Evolutionary conservation across 495 filamentous ascomycete genomes (phyloP), one percentile per base, ranked within the genome.

Genomic region (Neurospora africana): DNA sequence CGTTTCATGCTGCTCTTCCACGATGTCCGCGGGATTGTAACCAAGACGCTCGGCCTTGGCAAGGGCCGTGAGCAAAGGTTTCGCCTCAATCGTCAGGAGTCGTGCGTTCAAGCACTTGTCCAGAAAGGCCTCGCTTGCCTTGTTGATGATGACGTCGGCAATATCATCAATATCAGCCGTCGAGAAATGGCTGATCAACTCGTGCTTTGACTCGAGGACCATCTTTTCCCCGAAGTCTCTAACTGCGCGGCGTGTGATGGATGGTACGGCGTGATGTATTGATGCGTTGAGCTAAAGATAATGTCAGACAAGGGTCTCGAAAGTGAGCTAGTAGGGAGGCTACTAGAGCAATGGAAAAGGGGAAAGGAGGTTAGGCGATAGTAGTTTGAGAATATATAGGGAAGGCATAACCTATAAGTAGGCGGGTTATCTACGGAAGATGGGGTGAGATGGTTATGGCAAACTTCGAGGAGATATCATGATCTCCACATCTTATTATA

Each of bases 21-120:
- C 72, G 8, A 83, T 72, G 47, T 87, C 85, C 39, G 75, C 76
- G 4, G 76, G 74, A 61, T 83, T 79, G 69, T 86, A 87, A 9
- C 85, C 85, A 17, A 87, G 81, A 17, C 85, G 80, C 74, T 86
- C 82, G 5, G 85, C 85, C 33, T 78, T 80, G 1, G 85, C 84
- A 10, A 87, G 81, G 37, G 83, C 82, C 69, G 84, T 86, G 71
- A 86, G 81, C 40, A 87, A 76, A 17, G 83, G 79, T 21, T 81
- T 80, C 0, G 84, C 83, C 43, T 84, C 82, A 58, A 86, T 86
- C 2, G 83, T 87, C 37, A 74, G 71, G 4, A 87, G 75, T 8
- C 85, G 82, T 72, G 78, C 80, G 58, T 81, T 83, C 1, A 86
- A 58, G 27, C 79, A 83, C 70, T 77, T 81, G 74, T 87, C 84